Percentiles rank a stretch among this genome's conserved stretches.
These are phyloP conservation scores for Stephania yunnanensis DNA, from an alignment of 164 flowering plant genomes.

Conservation along the genomic window DNA sequence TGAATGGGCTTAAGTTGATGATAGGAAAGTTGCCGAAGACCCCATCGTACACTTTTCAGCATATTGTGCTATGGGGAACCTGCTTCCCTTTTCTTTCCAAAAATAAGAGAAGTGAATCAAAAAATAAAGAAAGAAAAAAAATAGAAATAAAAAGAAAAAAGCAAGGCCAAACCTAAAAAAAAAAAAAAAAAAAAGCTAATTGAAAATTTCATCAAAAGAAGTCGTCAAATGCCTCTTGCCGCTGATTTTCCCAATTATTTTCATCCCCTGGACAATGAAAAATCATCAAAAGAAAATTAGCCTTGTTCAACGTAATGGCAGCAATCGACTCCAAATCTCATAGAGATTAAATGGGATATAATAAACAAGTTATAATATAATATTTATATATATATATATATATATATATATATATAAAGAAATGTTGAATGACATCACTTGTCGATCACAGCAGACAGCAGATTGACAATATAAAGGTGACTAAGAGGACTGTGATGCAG, in stretches of 20 bases:
- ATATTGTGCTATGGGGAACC: too few relatives aligned
- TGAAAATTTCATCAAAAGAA: slow-evolving; percentile 45
- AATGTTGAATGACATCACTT: background rate
- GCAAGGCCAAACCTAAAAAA: background rate
- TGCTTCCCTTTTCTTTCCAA: too few relatives aligned
- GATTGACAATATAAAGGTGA: background rate
- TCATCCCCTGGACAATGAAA: slow-evolving; percentile 54
- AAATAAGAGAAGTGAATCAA: too few relatives aligned
- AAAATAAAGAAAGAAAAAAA: too few relatives aligned
- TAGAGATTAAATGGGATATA: background rate
- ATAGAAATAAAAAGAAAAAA: background rate
- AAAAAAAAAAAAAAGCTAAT: background rate
- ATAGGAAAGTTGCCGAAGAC: too few relatives aligned
- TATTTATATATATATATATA: too few relatives aligned
- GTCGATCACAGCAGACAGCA: background rate
- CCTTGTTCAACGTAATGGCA: background rate
- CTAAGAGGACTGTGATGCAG: slow-evolving; percentile 11
- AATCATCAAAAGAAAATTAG: slow-evolving; percentile 17
- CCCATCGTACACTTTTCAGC: too few relatives aligned
- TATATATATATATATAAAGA: background rate
- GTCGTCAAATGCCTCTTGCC: slow-evolving; percentile 77
- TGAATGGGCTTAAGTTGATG: too few relatives aligned
- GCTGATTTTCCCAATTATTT: slow-evolving; percentile 38
- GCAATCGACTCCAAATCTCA: background rate
- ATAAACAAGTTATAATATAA: background rate